Base-by-base conservation (phyloP, 139 green algal species). In the Eudorina sp. region DNA sequence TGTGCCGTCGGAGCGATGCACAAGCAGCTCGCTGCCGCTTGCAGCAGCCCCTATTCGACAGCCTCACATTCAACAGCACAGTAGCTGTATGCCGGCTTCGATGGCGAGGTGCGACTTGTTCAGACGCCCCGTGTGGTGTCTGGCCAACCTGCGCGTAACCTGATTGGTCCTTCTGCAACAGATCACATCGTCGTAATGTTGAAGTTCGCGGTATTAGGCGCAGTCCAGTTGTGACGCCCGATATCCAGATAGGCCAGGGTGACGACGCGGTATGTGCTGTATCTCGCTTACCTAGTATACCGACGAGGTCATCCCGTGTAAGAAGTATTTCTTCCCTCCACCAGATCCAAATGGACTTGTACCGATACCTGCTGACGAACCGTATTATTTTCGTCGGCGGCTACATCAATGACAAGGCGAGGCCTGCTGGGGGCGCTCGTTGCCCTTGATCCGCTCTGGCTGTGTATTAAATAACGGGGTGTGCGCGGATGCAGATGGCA, bases 331-430 rank as follows among this genome's bases (percentile, higher is more conserved):
- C 31, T 14, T 45, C 66, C 19, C 5, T 46, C 19, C 36, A 75
- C 69, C 94, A 92, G 92, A 29, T 90, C 84, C n/a, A 87, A 78
- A 93, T 96, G 43, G 97, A 98, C 90, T 92, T 99, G 77, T 95
- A 94, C 68, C 93, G 92, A 76, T 96, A 98, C 92, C 89, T 99
- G 16, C 86, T 98, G 31, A 87, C 91, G 2, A 96, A 99, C 76
- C 92, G 97, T 41, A 98, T 99, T 92, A 95, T 99, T 55, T 98
- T 98, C 90, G 55, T 99, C 3, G 93, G 93, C 5, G 89, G 91
- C 43, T 95, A 97, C 64, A 95, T 99, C 62, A 96, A 96, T 83
- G 96, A 98, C 83, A 92, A 97, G 90, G 96, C 91, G 27, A 55
- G 83, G 62, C 62, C 38, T 72, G 62, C n/a, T n/a, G n/a, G n/a